These are phyloP conservation scores for Catharanthus roseus DNA, from an alignment of 257 asterid species.

Conservation along the genomic window DNA sequence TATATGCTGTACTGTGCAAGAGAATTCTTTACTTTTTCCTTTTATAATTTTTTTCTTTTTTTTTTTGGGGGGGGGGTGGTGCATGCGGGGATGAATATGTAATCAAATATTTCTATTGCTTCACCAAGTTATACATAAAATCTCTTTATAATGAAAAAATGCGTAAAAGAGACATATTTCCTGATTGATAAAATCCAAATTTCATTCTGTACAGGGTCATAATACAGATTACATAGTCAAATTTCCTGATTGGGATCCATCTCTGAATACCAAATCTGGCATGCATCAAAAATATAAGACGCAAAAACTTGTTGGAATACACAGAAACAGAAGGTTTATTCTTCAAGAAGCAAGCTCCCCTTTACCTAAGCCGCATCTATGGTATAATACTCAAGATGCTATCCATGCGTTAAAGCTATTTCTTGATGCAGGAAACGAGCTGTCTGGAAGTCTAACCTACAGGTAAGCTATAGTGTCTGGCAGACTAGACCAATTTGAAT, in stretches of 20 bases:
- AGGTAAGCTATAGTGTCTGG: slow-evolving; percentile 36
- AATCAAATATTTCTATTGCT: background rate
- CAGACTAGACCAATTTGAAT: background rate
- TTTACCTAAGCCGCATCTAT: slow-evolving; percentile 71
- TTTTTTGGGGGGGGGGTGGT: background rate
- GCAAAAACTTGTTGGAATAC: slow-evolving; percentile 31
- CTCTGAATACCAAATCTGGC: slow-evolving; percentile 24
- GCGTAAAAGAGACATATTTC: background rate
- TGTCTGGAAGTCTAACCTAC: slow-evolving; percentile 68
- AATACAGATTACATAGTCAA: slow-evolving; percentile 82
- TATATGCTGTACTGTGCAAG: too few relatives aligned
- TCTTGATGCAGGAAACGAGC: slow-evolving; percentile 79
- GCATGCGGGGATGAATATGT: background rate
- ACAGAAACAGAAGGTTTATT: slow-evolving; percentile 50
- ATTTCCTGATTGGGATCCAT: slow-evolving; percentile 92
- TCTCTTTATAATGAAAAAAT: background rate
- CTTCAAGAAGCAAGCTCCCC: slow-evolving; percentile 47
- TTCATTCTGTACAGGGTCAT: slow-evolving; percentile 63
- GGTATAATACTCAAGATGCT: slow-evolving; percentile 67
- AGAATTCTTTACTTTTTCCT: too few relatives aligned
- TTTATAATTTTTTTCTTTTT: too few relatives aligned
- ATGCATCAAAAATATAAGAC: slow-evolving; percentile 25
- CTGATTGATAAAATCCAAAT: too few relatives aligned
- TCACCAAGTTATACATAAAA: background rate
- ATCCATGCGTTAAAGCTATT: slow-evolving; percentile 66